Base-by-base conservation (phyloP, 352 stramenopile species). In the Aphanomyces cochlioides region DNA sequence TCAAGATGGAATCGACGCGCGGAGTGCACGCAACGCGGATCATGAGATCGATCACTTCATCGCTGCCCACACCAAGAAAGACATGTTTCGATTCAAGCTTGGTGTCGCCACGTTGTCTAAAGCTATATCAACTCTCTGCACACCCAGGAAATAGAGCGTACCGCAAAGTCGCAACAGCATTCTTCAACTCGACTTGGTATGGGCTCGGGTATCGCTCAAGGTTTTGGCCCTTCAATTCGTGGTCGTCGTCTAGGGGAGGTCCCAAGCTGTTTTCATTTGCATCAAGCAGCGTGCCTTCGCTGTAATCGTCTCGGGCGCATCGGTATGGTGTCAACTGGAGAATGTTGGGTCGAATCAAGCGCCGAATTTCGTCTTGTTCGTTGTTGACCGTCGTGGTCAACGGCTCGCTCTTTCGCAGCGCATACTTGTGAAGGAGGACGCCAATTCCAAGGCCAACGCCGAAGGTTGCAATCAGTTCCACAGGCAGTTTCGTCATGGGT, bases 251-350 rank as follows among this genome's bases (percentile, higher is more conserved):
- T 36, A 97, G 74, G 1, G 94, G 85, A 13, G 97, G 92, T 0
- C 97, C 96, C 37, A 97, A 85, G 60, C 93, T 97, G 82, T 99
- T 99, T 81, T 99, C 97, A 70, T 99, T 99, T 57, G 96, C 97
- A 80, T 99, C 97, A 69, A 99, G 82, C 37, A 99, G 76, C 63
- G 98, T 92, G 28, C 96, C 88, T 76, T 92, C 71, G 71, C 94
- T 82, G 79, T 98, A 98, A 78, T 98, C 95, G 73, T 99, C 97
- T 47, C 97, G 90, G 6, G 97, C 97, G 74, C 97, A 99, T 41
- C 96, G 93, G 77, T 99, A 99, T 4, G 97, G 96, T 59, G 92
- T 95, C 53, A 99, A 82, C 41, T 87, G 79, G 47, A 98, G 77
- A 70, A 99, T 98, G 80, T 99, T 99, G 58, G 90, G 88, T n/a